Evolutionary conservation across 2,329 filamentous ascomycete genomes (phyloP).

Genomic region (Penicillium sp.): DNA sequence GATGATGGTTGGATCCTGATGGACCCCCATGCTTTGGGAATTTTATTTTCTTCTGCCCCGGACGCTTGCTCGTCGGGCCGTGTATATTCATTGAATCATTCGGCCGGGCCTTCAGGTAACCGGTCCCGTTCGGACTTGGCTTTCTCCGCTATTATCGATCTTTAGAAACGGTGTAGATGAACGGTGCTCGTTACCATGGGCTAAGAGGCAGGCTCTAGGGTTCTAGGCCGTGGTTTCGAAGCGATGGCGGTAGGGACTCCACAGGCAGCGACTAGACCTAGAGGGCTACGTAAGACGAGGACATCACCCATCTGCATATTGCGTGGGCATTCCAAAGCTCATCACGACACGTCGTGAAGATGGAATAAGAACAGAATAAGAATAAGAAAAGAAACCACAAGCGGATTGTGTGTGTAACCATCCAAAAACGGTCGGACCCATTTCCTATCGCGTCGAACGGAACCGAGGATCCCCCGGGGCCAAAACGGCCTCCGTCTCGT

Average conservation of each 20-base stretch:
- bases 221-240: neutral
- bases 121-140: neutral
- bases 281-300: neutral
- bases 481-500: neutral
- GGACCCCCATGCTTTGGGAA: slow-evolving; percentile 1
- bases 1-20: slow-evolving; percentile 10
- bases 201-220: neutral
- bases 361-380: neutral
- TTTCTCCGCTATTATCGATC: neutral
- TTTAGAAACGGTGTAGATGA: neutral
- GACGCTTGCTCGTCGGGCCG: slow-evolving; percentile 1
- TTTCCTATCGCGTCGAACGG: neutral
- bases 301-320: neutral
- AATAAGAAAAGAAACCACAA: neutral
- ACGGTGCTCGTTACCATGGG: neutral
- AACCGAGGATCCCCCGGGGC: neutral
- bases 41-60: slow-evolving; percentile 1
- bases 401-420: neutral
- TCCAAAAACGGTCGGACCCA: neutral
- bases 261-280: slow-evolving; percentile 2
- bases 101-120: neutral
- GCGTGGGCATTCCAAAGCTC: neutral
- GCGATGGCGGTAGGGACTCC: neutral
- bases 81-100: slow-evolving; percentile 9
- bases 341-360: neutral